phyloP scores from a whole-genome alignment of 164 flowering plant species.

The Aristolochia fimbriata region DNA sequence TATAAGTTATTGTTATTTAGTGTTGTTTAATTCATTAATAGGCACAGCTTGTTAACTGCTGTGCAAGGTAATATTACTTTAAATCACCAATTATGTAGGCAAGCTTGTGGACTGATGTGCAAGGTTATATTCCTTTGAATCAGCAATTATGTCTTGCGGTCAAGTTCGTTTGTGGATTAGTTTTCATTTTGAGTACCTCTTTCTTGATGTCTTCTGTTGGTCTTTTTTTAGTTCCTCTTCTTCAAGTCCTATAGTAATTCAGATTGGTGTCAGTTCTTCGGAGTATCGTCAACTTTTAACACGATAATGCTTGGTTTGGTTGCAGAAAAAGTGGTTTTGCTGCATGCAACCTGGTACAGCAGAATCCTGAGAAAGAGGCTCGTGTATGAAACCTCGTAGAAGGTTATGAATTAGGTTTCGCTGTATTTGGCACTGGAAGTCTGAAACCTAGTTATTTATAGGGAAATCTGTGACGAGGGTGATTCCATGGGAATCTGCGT shows the following conservation, averaged over 20 bases:
- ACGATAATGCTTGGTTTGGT: neutral
- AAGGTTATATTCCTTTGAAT: neutral
- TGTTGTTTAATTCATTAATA: no score
- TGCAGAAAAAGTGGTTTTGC: slow-evolving; percentile 91
- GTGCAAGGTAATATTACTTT: no score
- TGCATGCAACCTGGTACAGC: slow-evolving; percentile 50
- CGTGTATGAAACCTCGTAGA: neutral
- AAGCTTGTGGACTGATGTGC: no score
- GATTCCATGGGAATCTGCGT: no score
- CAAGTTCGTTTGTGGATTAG: neutral
- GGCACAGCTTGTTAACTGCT: no score
- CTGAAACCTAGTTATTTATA: slow-evolving; percentile 3
- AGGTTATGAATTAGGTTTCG: neutral
- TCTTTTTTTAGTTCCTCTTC: neutral
- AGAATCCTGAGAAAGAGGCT: slow-evolving; percentile 32
- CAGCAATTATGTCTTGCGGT: no score
- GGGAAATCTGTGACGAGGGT: neutral
- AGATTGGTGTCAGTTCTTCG: neutral
- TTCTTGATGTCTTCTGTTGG: neutral
- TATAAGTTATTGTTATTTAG: no score
- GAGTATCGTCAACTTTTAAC: neutral
- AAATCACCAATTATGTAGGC: neutral
- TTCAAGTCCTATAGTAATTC: neutral
- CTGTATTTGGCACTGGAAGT: neutral
- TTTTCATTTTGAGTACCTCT: neutral